Conservation (phyloP, 1,284 basidiomycete species). For the Boletus austroedulis region DNA sequence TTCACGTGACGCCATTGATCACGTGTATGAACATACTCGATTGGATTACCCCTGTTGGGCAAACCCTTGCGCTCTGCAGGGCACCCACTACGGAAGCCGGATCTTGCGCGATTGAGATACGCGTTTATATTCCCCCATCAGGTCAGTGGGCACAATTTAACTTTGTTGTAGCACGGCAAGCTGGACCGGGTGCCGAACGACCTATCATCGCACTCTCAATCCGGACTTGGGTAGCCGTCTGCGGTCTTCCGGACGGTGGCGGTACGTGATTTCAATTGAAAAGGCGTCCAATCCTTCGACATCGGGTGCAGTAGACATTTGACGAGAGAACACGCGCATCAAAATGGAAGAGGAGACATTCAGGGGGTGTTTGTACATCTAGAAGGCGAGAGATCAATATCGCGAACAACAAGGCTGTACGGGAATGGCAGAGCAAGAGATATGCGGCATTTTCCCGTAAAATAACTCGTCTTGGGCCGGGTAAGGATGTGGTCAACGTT, state of each 20-base stretch:
- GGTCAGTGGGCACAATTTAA: conserved; percentile 13
- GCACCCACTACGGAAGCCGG: not conserved
- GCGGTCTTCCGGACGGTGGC: conserved; percentile 7
- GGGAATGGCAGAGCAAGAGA: conserved; percentile 1
- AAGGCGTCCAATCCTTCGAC: conserved; percentile 16
- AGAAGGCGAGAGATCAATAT: conserved; percentile 22
- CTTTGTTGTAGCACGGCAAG: not conserved
- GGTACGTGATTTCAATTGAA: conserved; percentile 17
- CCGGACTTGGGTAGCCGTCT: conserved; percentile 3
- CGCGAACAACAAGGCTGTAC: conserved; percentile 31
- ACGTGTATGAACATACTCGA: not conserved
- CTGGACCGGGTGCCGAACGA: conserved; percentile 4
- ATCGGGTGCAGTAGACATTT: conserved; percentile 36
- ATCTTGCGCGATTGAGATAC: conserved; percentile 6
- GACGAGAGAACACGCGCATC: conserved; percentile 36
- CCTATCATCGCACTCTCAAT: conserved; percentile 15
- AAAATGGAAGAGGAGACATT: conserved; percentile 33
- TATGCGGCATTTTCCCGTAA: conserved; percentile 19
- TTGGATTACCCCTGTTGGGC: conserved; percentile 5
- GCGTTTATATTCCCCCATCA: conserved; percentile 7
- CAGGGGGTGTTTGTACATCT: conserved; percentile 27
- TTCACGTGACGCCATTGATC: conserved; percentile 2
- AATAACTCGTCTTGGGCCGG: conserved; percentile 7
- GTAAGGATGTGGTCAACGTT: not conserved
- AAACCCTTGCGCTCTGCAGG: conserved; percentile 7